Conservation (phyloP, 2,329 filamentous ascomycete species). For the Ophiocordyceps unilateralis region DNA sequence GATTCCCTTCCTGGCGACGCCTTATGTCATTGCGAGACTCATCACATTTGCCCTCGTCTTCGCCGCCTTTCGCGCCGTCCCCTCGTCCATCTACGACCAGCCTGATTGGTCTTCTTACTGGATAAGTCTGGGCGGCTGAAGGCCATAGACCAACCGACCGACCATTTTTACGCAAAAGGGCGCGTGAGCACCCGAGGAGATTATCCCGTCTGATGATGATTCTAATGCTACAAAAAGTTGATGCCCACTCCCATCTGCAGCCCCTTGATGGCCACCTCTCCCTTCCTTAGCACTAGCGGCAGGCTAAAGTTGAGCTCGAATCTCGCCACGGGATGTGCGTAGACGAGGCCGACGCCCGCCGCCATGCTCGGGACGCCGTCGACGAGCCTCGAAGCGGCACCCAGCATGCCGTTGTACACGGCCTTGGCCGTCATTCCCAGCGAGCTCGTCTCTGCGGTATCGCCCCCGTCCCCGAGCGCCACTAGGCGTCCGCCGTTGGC, state of each 20-base stretch:
- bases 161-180: not conserved
- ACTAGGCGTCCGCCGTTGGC: slow-evolving; percentile 79
- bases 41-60: not conserved
- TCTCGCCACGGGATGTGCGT: slow-evolving; percentile 80
- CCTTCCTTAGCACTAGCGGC: slow-evolving; percentile 62
- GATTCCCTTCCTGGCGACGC: not conserved
- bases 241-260: slow-evolving; percentile 92
- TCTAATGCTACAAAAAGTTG: slow-evolving; percentile 57
- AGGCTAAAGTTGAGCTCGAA: slow-evolving; percentile 95
- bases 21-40: not conserved
- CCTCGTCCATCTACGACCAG: not conserved
- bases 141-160: not conserved
- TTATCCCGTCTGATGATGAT: not conserved
- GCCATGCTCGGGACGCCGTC: slow-evolving; percentile 70
- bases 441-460: slow-evolving; percentile 21
- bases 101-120: not conserved
- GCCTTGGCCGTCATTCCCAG: slow-evolving; percentile 20
- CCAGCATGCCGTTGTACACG: slow-evolving; percentile 34
- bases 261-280: slow-evolving; percentile 80
- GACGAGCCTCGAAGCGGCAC: slow-evolving; percentile 51
- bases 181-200: not conserved
- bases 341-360: slow-evolving; percentile 79
- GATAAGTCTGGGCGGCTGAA: not conserved
- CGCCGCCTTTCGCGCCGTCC: not conserved
- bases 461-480: slow-evolving; percentile 45